A percentile compares a stretch with the other conserved stretches of the same genome.
Conservation (phyloP, 129 eudicot genomes). For the Tagetes patula region DNA sequence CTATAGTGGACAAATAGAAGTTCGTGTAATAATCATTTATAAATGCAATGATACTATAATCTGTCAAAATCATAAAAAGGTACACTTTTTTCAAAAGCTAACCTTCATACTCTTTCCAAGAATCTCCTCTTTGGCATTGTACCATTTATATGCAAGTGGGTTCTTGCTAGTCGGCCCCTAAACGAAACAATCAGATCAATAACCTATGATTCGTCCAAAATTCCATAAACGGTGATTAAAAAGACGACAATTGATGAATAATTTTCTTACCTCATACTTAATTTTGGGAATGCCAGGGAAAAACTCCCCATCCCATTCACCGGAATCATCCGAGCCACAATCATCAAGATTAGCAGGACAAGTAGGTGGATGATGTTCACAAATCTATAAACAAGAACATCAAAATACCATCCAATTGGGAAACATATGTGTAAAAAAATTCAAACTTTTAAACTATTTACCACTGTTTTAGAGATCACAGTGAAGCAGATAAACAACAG, state of each 20-base stretch:
- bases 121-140: slow-evolving; percentile 88
- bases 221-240: background rate
- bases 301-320: slow-evolving; percentile 88
- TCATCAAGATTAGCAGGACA: slow-evolving; percentile 77
- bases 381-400: slow-evolving; percentile 43
- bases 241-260: background rate
- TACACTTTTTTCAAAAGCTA: slow-evolving; percentile 12
- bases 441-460: slow-evolving; percentile 24
- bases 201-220: background rate
- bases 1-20: slow-evolving; percentile 33
- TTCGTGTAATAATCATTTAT: background rate
- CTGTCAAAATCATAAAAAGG: background rate
- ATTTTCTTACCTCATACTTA: slow-evolving; percentile 70
- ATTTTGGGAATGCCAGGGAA: slow-evolving; percentile 93
- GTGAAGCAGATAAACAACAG: slow-evolving; percentile 40
- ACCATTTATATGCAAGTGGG: slow-evolving; percentile 81
- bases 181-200: slow-evolving; percentile 13
- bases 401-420: background rate
- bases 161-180: slow-evolving; percentile 93
- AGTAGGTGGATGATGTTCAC: slow-evolving; percentile 64
- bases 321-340: slow-evolving; percentile 44
- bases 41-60: background rate
- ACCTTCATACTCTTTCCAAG: slow-evolving; percentile 97
- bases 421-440: background rate
- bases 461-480: slow-evolving; percentile 49